Conservation (phyloP, 2,329 filamentous ascomycete genomes). For the Fusarium compactum region DNA sequence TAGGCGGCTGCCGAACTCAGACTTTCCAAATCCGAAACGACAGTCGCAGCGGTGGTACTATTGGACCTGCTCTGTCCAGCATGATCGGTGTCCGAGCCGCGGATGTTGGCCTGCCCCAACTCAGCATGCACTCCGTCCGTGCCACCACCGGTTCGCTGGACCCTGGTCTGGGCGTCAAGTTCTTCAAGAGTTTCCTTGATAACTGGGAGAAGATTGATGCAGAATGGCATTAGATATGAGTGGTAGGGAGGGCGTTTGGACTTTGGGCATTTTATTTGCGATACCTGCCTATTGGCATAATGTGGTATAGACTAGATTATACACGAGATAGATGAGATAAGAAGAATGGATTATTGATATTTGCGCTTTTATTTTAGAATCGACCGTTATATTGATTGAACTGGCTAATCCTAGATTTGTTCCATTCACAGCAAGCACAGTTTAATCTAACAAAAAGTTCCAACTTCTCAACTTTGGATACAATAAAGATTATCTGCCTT, state of each 20-base stretch:
- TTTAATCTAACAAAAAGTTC: background rate
- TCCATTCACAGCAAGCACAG: background rate
- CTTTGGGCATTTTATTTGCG: background rate
- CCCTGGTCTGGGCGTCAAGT: constrained; percentile 86
- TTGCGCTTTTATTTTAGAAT: background rate
- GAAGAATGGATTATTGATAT: background rate
- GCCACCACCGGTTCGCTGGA: constrained; percentile 89
- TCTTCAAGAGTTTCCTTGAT: constrained; percentile 91
- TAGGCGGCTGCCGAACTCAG: constrained; percentile 78
- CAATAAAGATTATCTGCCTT: background rate
- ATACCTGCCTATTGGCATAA: constrained; percentile 26
- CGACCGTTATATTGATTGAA: background rate
- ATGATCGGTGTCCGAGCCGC: constrained; percentile 84
- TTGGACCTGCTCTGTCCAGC: constrained; percentile 90
- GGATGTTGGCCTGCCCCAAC: constrained; percentile 89
- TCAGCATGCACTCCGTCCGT: constrained; percentile 94
- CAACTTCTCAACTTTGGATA: background rate
- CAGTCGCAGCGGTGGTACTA: constrained; percentile 87
- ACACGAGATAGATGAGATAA: constrained; percentile 10
- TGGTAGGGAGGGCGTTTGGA: constrained; percentile 16
- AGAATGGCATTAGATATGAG: constrained; percentile 70
- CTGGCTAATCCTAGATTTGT: background rate
- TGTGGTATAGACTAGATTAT: constrained; percentile 22
- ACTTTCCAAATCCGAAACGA: constrained; percentile 97
- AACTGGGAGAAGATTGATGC: constrained; percentile 85